Evolutionary conservation across 169 alveolate species (phyloP), one percentile per base, ranked within the genome.

Genomic region (Eimeria falciformis): DNA sequence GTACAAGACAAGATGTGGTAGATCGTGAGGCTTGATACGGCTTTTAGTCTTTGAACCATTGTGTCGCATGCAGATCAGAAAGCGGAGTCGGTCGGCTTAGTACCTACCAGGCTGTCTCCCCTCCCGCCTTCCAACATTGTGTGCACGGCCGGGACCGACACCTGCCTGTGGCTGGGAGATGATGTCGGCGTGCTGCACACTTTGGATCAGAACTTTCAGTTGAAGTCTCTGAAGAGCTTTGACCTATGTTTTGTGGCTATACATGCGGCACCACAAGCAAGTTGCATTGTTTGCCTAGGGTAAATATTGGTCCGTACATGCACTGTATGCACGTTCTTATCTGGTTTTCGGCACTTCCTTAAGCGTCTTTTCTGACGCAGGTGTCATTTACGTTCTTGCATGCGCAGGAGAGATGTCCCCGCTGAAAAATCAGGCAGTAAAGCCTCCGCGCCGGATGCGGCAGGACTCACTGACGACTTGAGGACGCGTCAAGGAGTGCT

Each of bases 241-340:
- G 92, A 68, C 87, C 33, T 87, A 23, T 87, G 86, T 37, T 87
- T 87, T 23, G 86, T 87, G 6, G 65, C 92, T 37, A 87, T 87
- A 62, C 92, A 75, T 43, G 87, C 89, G 17, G 89, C 93, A 23
- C 43, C 14, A 6, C 45, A 6, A 12, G 88, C 89, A 23, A 37
- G 78, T 82, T 88, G 89, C 69, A 45, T 88, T 25, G 89, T 73
- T 45, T 88, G 93, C 33, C 45, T 75, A 5, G 93, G 93, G 93
- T 88, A 23, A 9, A 68, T n/a, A 5, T 29, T n/a, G n/a, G n/a
- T n/a, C n/a, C n/a, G n/a, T n/a, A n/a, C n/a, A n/a, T n/a, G n/a
- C n/a, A n/a, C n/a, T n/a, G 62, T 4, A 37, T 45, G 53, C 45
- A 1, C 62, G 66, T 46, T 23, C 23, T 21, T 46, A 7, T 56